These are phyloP conservation scores for Phallus indusiatus DNA, from an alignment of 768 basidiomycete genomes.

Conservation along the genomic window DNA sequence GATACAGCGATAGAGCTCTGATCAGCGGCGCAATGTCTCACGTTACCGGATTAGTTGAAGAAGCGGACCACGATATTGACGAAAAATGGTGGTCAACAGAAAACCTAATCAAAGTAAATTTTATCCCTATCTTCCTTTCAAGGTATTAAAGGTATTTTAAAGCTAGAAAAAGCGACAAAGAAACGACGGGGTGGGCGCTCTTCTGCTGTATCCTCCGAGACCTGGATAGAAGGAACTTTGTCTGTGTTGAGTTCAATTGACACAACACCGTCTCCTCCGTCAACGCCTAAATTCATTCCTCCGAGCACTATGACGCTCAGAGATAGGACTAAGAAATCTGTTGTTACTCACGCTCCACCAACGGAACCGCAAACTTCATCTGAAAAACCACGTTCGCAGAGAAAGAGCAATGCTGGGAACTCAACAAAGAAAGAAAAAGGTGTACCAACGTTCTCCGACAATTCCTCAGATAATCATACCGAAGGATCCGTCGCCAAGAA, in stretches of 20 bases:
- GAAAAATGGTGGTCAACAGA: slow-evolving; percentile 54
- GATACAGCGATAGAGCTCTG: slow-evolving; percentile 86
- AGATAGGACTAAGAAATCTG: slow-evolving; percentile 26
- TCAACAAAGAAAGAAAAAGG: slow-evolving; percentile 7
- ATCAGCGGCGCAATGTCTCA: slow-evolving; percentile 79
- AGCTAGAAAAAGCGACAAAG: slow-evolving; percentile 63
- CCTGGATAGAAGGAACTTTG: slow-evolving; percentile 52
- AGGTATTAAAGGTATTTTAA: neutral
- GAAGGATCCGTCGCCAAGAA: slow-evolving; percentile 26
- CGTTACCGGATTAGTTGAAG: slow-evolving; percentile 53
- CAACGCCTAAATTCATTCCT: slow-evolving; percentile 18
- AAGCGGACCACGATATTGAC: slow-evolving; percentile 14
- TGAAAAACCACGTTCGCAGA: slow-evolving; percentile 7
- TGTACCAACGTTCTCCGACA: neutral
- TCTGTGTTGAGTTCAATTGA: slow-evolving; percentile 37
- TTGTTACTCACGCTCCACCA: too few species aligned
- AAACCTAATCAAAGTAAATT: slow-evolving; percentile 49
- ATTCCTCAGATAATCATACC: neutral
- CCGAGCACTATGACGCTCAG: slow-evolving; percentile 41
- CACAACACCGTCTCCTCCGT: slow-evolving; percentile 19
- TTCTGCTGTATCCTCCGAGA: slow-evolving; percentile 27
- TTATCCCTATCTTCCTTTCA: neutral
- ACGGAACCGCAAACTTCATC: slow-evolving; percentile 10
- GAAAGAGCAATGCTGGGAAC: slow-evolving; percentile 12
- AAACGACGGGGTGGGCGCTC: slow-evolving; percentile 44